These are phyloP conservation scores for Emergomyces orientalis DNA, from an alignment of 2,329 filamentous ascomycete species.

Conservation along the genomic window DNA sequence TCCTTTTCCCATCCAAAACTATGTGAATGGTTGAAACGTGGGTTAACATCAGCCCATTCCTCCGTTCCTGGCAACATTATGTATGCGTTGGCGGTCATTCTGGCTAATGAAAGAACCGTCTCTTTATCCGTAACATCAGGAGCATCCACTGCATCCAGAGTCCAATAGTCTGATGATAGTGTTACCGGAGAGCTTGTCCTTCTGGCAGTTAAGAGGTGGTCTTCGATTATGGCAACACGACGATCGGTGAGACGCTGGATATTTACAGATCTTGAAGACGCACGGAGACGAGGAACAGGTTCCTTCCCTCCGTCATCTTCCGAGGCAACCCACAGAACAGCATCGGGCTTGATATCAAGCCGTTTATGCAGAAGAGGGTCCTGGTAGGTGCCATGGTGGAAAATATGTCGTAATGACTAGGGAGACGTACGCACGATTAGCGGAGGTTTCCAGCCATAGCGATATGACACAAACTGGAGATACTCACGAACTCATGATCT, in stretches of 20 bases:
- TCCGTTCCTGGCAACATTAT: constrained; percentile 60
- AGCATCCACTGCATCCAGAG: constrained; percentile 63
- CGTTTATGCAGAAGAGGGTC: constrained; percentile 69
- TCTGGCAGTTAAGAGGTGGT: constrained; percentile 64
- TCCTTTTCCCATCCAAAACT: constrained; percentile 91
- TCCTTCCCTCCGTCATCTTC: constrained; percentile 33
- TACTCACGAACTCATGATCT: constrained; percentile 31
- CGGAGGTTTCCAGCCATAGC: background rate
- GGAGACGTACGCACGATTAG: background rate
- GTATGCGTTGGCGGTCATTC: constrained; percentile 86
- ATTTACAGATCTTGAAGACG: constrained; percentile 54
- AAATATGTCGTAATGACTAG: constrained; percentile 66
- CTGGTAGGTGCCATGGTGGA: constrained; percentile 76
- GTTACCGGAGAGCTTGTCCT: constrained; percentile 57
- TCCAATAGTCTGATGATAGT: constrained; percentile 69
- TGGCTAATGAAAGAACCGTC: constrained; percentile 73
- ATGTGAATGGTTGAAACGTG: constrained; percentile 71
- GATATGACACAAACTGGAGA: background rate
- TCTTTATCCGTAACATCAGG: constrained; percentile 80
- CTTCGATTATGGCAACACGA: constrained; percentile 64
- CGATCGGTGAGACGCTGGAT: constrained; percentile 80
- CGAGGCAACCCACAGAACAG: constrained; percentile 41
- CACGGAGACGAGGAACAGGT: constrained; percentile 46
- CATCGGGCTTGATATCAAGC: constrained; percentile 58
- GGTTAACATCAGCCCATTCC: constrained; percentile 75